phyloP scores from a whole-genome alignment of 2,329 filamentous ascomycete genomes.

The Alternaria sp. region DNA sequence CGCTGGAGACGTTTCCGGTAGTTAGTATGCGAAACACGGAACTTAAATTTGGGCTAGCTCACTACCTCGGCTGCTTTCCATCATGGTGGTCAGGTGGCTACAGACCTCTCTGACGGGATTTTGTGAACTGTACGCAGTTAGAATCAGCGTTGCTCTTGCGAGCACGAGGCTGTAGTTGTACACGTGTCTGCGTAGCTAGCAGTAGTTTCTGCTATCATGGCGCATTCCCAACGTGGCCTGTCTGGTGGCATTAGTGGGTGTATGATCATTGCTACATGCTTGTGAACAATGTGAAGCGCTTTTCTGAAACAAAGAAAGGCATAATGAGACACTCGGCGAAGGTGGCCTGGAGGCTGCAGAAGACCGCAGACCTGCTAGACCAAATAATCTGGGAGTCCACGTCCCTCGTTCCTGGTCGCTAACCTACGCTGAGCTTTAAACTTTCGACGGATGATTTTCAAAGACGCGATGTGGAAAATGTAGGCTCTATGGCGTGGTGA shows the following conservation, averaged over 20 bases:
- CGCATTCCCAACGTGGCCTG: neutral
- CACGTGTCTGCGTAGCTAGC: constrained; percentile 4
- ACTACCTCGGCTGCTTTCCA: constrained; percentile 21
- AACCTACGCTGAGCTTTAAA: neutral
- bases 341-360: neutral
- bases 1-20: constrained; percentile 34
- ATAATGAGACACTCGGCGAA: neutral
- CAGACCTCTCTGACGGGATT: constrained; percentile 10
- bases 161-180: constrained; percentile 4
- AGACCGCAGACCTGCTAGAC: neutral
- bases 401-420: neutral
- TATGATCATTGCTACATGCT: neutral
- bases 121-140: constrained; percentile 5
- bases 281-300: neutral
- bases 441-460: neutral
- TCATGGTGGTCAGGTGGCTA: constrained; percentile 23
- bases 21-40: constrained; percentile 18
- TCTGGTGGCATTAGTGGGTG: constrained; percentile 1
- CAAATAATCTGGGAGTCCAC: neutral
- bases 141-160: neutral
- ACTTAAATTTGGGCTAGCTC: constrained; percentile 9
- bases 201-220: neutral
- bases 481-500: neutral
- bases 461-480: neutral
- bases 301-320: neutral